Conservation (phyloP, 2,329 filamentous ascomycete genomes). For the Calonectria pseudoreteaudii region DNA sequence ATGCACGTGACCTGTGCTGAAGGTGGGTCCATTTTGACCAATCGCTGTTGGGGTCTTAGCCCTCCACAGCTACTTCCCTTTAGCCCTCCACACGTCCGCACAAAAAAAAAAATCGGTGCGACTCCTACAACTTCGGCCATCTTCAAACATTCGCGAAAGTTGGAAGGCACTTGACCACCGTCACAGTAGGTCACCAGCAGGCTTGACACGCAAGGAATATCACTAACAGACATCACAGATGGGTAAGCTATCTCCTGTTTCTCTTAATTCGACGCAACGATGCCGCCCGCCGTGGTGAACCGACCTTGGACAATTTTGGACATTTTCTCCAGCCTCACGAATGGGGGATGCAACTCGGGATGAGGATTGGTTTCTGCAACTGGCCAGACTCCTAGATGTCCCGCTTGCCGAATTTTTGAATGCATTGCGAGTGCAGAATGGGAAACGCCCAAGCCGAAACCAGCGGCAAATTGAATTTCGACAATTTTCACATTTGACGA, state of each 20-base stretch:
- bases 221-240: constrained; percentile 63
- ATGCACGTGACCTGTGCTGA: constrained; percentile 35
- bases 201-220: constrained; percentile 47
- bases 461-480: neutral
- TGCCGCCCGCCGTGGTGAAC: constrained; percentile 39
- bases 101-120: constrained; percentile 55
- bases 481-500: constrained; percentile 15
- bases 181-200: constrained; percentile 59
- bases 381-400: neutral
- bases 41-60: constrained; percentile 52
- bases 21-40: constrained; percentile 43
- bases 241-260: constrained; percentile 64
- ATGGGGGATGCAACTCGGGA: constrained; percentile 1
- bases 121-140: constrained; percentile 53
- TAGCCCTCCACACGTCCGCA: constrained; percentile 57
- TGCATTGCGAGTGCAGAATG: neutral
- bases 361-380: constrained; percentile 20
- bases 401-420: neutral
- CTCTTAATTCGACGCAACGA: constrained; percentile 36
- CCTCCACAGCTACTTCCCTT: constrained; percentile 48
- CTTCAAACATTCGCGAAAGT: constrained; percentile 56
- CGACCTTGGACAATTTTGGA: constrained; percentile 39
- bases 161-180: constrained; percentile 57
- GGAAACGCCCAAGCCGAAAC: neutral
- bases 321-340: constrained; percentile 15